phyloP scores from a whole-genome alignment of 805 yeast species.

The Saturnispora hagleri region DNA sequence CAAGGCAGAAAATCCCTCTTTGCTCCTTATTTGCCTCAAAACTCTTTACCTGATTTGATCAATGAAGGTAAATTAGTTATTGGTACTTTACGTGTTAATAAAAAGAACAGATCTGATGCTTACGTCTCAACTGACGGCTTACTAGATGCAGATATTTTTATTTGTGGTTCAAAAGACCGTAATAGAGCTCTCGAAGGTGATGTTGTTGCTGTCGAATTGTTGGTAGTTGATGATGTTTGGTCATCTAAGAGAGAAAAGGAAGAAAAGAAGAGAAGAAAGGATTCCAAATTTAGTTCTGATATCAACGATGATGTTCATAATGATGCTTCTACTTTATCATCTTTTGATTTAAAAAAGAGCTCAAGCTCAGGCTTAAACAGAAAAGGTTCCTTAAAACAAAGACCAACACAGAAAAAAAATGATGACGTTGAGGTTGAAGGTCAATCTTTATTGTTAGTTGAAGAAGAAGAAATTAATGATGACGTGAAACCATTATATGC shows the following conservation, averaged over 20 bases:
- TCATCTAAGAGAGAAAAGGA: constrained; percentile 92
- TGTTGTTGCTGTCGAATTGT: constrained; percentile 87
- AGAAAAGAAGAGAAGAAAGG: constrained; percentile 80
- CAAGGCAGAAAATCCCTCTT: constrained; percentile 67
- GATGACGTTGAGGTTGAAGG: constrained; percentile 99
- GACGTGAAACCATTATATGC: constrained; percentile 91
- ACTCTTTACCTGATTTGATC: constrained; percentile 79
- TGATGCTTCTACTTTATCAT: constrained; percentile 57
- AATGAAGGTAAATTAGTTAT: constrained; percentile 87
- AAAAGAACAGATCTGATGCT: constrained; percentile 94
- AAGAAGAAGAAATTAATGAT: constrained; percentile 92
- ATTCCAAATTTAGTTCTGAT: constrained; percentile 26
- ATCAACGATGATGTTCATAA: constrained; percentile 65
- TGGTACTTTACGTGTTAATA: constrained; percentile 88
- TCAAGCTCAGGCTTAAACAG: constrained; percentile 39
- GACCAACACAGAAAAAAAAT: constrained; percentile 95
- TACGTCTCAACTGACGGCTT: constrained; percentile 96
- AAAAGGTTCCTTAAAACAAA: constrained; percentile 83
- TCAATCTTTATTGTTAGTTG: constrained; percentile 80
- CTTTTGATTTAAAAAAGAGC: background rate
- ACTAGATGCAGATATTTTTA: constrained; percentile 92
- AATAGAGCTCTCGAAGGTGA: constrained; percentile 97
- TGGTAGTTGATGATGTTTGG: constrained; percentile 97
- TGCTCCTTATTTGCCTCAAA: constrained; percentile 94
- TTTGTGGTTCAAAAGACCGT: constrained; percentile 97